Conservation (phyloP, 106 monocot species). For the Dendrobium nobile region DNA sequence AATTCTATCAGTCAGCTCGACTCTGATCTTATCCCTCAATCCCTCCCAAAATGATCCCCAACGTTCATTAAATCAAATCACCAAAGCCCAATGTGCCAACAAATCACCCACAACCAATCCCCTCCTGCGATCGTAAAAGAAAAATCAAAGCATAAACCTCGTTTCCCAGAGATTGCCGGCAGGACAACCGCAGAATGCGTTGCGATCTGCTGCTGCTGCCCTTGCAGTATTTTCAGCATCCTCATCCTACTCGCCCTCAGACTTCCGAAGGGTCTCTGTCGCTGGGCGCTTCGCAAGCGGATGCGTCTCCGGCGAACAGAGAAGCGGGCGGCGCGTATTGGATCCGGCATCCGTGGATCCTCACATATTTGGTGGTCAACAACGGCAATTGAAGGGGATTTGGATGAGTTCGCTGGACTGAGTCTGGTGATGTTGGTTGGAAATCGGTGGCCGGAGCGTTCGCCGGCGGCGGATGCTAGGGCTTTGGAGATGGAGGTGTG, state of each 20-base stretch:
- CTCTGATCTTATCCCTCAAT: not conserved
- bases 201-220: constrained; percentile 24
- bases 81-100: not conserved
- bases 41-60: not conserved
- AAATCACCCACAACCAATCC: not conserved
- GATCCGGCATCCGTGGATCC: not conserved
- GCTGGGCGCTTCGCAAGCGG: constrained; percentile 4
- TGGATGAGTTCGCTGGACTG: not conserved
- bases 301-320: not conserved
- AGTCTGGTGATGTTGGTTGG: not conserved
- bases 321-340: constrained; percentile 3
- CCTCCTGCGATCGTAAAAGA: not conserved
- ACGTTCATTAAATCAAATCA: too few relatives aligned
- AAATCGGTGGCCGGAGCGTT: constrained; percentile 10
- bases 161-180: constrained; percentile 6
- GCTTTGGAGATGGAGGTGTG: constrained; percentile 61
- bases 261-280: constrained; percentile 11
- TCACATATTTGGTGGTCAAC: not conserved
- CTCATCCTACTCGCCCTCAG: constrained; percentile 7
- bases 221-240: constrained; percentile 4
- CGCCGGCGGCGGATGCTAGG: constrained; percentile 21
- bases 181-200: constrained; percentile 13
- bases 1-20: too few relatives aligned
- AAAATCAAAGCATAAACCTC: not conserved
- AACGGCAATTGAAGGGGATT: not conserved